Conservation (phyloP, 2,329 filamentous ascomycete species). For the Cladosporium phlei region DNA sequence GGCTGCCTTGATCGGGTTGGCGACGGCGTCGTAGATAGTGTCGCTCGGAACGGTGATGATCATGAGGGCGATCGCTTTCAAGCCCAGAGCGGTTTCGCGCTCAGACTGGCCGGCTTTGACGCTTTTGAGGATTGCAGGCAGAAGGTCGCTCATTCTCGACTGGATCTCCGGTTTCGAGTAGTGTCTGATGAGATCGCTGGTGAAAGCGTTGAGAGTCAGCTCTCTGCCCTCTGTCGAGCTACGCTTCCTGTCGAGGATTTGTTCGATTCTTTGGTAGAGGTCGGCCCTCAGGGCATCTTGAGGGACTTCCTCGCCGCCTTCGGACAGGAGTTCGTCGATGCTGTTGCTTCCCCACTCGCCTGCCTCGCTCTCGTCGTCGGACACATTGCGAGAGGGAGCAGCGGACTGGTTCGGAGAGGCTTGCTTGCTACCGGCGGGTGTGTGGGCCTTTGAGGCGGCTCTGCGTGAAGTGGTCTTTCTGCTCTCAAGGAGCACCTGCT, state of each 20-base stretch:
- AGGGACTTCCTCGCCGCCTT: conserved; percentile 47
- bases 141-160: conserved; percentile 55
- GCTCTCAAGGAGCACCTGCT: conserved; percentile 67
- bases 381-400: conserved; percentile 57
- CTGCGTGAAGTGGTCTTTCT: conserved; percentile 69
- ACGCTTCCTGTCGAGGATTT: conserved; percentile 72
- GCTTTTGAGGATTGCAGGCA: conserved; percentile 63
- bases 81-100: conserved; percentile 63
- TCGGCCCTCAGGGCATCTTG: conserved; percentile 56
- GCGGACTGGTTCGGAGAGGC: conserved; percentile 56
- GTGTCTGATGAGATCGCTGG: conserved; percentile 62
- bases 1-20: conserved; percentile 54
- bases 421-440: conserved; percentile 54
- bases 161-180: conserved; percentile 62
- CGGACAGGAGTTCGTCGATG: conserved; percentile 60
- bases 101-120: conserved; percentile 64
- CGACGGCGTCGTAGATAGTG: conserved; percentile 60
- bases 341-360: conserved; percentile 59
- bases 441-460: conserved; percentile 54
- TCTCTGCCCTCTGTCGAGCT: conserved; percentile 69
- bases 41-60: conserved; percentile 63
- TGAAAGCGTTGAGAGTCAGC: conserved; percentile 57
- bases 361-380: conserved; percentile 58
- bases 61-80: conserved; percentile 68
- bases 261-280: conserved; percentile 62